Evolutionary conservation across 257 asterid genomes (phyloP).

Genomic region (Knoxia roxburghii): DNA sequence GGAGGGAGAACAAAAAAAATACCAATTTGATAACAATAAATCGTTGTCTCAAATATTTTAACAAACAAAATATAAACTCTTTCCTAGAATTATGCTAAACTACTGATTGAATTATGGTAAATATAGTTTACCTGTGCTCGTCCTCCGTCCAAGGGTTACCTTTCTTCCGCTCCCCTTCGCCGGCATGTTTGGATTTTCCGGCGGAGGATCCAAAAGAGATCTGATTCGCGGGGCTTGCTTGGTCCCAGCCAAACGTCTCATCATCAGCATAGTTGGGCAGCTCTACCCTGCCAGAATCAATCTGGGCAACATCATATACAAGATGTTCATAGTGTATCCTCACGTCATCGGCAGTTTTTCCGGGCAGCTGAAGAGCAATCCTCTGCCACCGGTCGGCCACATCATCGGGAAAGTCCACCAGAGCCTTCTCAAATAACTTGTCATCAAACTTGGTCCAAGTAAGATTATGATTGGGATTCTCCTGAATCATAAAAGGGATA

Average conservation of each 20-base stretch:
- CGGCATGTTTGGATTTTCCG: slow-evolving; percentile 32
- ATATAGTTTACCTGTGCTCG: slow-evolving; percentile 89
- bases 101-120: too few relatives aligned
- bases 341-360: slow-evolving; percentile 47
- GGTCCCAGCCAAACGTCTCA: slow-evolving; percentile 20
- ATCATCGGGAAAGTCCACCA: slow-evolving; percentile 52
- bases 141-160: slow-evolving; percentile 89
- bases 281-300: slow-evolving; percentile 63
- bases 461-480: not conserved
- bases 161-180: slow-evolving; percentile 53
- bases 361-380: slow-evolving; percentile 45
- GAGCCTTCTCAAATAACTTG: slow-evolving; percentile 53
- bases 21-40: too few relatives aligned
- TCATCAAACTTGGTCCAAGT: slow-evolving; percentile 54
- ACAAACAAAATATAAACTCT: too few relatives aligned
- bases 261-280: slow-evolving; percentile 46
- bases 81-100: too few relatives aligned
- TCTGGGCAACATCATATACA: slow-evolving; percentile 46
- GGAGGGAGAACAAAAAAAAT: too few relatives aligned
- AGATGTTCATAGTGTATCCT: slow-evolving; percentile 50
- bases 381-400: slow-evolving; percentile 48
- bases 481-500: not conserved
- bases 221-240: slow-evolving; percentile 33
- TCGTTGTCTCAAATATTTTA: too few relatives aligned
- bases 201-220: slow-evolving; percentile 53